Conservation (phyloP, 2,329 filamentous ascomycete genomes). For the Xylariaceae sp. region DNA sequence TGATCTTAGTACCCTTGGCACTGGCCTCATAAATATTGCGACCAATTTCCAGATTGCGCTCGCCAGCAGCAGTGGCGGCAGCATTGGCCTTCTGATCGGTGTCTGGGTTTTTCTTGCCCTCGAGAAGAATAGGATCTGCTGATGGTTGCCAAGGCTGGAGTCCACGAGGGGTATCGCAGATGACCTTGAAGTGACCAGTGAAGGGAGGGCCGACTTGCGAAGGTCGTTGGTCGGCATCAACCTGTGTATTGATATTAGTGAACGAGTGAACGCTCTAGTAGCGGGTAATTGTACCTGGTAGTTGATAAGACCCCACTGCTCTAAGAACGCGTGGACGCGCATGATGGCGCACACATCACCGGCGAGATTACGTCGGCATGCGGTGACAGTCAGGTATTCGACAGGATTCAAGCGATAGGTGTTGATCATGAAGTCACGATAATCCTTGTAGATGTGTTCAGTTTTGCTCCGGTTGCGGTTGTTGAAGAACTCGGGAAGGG, state of each 20-base stretch:
- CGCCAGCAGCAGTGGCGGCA: constrained; percentile 65
- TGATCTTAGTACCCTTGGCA: constrained; percentile 71
- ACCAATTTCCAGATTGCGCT: constrained; percentile 86
- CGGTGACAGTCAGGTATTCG: constrained; percentile 95
- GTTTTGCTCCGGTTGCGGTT: constrained; percentile 98
- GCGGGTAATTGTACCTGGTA: constrained; percentile 69
- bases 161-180: constrained; percentile 90
- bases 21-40: constrained; percentile 94
- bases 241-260: constrained; percentile 51
- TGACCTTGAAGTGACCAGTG: constrained; percentile 94
- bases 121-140: constrained; percentile 64
- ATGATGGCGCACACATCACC: constrained; percentile 99
- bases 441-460: constrained; percentile 94
- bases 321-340: constrained; percentile 95
- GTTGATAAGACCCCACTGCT: constrained; percentile 98
- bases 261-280: background rate
- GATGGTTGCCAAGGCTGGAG: constrained; percentile 93
- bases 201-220: constrained; percentile 95
- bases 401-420: constrained; percentile 94
- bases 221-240: constrained; percentile 90
- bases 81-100: constrained; percentile 73
- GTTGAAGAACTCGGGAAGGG: constrained; percentile 97
- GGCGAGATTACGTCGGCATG: constrained; percentile 88
- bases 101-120: constrained; percentile 57
- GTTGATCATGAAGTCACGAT: constrained; percentile 99